Base-by-base conservation (phyloP, 352 stramenopile species). In the Phytopythium litorale region DNA sequence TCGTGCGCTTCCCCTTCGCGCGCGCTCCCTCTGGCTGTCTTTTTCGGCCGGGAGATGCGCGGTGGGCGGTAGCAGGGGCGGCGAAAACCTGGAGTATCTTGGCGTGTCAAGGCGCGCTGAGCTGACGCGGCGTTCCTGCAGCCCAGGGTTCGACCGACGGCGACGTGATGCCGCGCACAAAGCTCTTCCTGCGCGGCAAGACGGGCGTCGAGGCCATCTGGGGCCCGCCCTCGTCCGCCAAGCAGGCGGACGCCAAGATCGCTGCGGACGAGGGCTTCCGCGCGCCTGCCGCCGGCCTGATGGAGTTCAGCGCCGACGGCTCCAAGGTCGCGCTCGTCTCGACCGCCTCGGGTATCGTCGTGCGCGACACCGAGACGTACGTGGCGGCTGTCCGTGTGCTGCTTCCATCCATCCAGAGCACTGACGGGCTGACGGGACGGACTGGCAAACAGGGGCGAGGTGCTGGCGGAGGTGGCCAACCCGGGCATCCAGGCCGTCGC, bases 141-240 rank as follows among this genome's bases (percentile, higher is more conserved):
- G 46, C 46, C 19, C 46, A 33, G 21, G 30, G 28, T 30, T 15
- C 50, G 28, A 56, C 32, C 16, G 50, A 33, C 12, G 30, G 19
- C 30, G 33, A 35, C 15, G 40, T 13, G 15, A 13, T 60, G 45
- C 69, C 66, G 51, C 80, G 80, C 62, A 94, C 84, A 62, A 95
- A 95, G 73, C 83, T 95, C 62, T 95, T 93, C 68, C 66, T 94
- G 59, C 87, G 87, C 52, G 81, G 84, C 57, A 92, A 86, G 69
- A 51, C 71, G 55, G 81, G 84, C 58, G 70, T 95, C n/a, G 87
- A 95, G 64, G 66, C 78, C 35, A 69, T 95, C 30, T 95, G 79
- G 81, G 87, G 87, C 11, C 73, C 81, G 49, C 78, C 84, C 40
- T 84, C 78, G 19, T 79, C 72, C 42, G 70, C 67, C 59, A 76